Percentiles rank a stretch among this genome's conserved stretches.
phyloP scores from a whole-genome alignment of 2,329 filamentous ascomycete species.

The Coniochaeta prunicola region DNA sequence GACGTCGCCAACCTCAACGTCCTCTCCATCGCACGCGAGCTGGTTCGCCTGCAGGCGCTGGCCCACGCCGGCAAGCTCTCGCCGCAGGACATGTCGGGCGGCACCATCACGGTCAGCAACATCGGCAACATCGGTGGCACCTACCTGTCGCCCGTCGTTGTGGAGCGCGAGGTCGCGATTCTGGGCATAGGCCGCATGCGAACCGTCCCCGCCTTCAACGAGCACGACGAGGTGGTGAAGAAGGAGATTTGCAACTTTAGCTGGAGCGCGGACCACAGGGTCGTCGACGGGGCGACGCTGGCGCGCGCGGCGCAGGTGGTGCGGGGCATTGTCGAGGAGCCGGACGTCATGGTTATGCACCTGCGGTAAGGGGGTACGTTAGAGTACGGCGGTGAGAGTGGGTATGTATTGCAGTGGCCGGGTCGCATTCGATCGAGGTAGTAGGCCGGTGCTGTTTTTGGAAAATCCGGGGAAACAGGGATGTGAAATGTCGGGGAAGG shows the following conservation, averaged over 20 bases:
- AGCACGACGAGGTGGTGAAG: constrained; percentile 55
- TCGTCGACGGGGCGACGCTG: constrained; percentile 92
- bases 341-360: constrained; percentile 80
- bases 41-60: constrained; percentile 64
- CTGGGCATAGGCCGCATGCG: constrained; percentile 79
- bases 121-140: constrained; percentile 93
- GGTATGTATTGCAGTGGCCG: not conserved
- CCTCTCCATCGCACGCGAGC: constrained; percentile 67
- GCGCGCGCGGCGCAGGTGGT: constrained; percentile 83
- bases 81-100: constrained; percentile 69
- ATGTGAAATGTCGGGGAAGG: not conserved
- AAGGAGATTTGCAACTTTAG: constrained; percentile 85
- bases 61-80: constrained; percentile 70
- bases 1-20: constrained; percentile 75
- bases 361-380: constrained; percentile 49
- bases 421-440: not conserved
- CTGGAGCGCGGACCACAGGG: constrained; percentile 92
- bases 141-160: constrained; percentile 85
- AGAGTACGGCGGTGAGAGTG: not conserved
- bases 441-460: not conserved
- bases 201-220: constrained; percentile 71
- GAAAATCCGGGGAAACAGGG: not conserved
- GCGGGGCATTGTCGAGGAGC: constrained; percentile 70
- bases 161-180: constrained; percentile 86
- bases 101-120: constrained; percentile 93